Evolutionary conservation across 2,329 filamentous ascomycete genomes (phyloP), one percentile per base, ranked within the genome.

Genomic region (Aspergillus sp.): DNA sequence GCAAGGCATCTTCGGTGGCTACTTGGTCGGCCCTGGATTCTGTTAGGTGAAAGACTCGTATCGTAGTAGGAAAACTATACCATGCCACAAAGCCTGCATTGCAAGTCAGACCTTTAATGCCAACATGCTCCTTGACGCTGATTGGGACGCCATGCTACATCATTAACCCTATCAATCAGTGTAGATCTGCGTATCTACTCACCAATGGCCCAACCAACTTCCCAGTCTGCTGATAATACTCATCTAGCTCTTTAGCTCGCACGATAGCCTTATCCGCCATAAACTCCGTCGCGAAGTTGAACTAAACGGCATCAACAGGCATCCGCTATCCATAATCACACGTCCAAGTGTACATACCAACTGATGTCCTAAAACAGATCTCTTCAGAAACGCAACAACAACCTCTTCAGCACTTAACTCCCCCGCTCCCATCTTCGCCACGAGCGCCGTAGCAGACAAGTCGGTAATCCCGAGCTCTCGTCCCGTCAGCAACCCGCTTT

Each of bases 121-220:
- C 75, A 59, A 84, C 80, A 12, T 81, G 79, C 46, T 85, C 82
- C 55, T 84, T 85, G 3, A 82, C 62, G 38, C 71, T 76, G 45
- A 82, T 73, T 0, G 79, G 79, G 5, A 82, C 61, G 0, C 77
- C 80, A 55, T 79, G 79, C 50, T 55, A 43, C 2, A 27, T 33
- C 30, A 38, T 33, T 41, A 43, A 35, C 6, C 15, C 17, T 13
- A 15, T 2, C 47, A 22, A 41, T 53, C 45, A 30, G 9, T 27
- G 9, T 19, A 15, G 17, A 12, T 13, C 3, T 27, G 22, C 22
- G 7, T 4, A 17, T 20, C 4, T 15, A 51, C 57, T 45, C 50
- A 66, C 64, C 53, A 77, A 53, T 5, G 75, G 69, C 7, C 78
- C 77, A 51, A 80, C 64, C 10, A 74, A 52, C 54, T 70, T 72